These are phyloP conservation scores for Saccharomycopsis babjevae DNA, from an alignment of 805 yeast genomes.

Conservation along the genomic window DNA sequence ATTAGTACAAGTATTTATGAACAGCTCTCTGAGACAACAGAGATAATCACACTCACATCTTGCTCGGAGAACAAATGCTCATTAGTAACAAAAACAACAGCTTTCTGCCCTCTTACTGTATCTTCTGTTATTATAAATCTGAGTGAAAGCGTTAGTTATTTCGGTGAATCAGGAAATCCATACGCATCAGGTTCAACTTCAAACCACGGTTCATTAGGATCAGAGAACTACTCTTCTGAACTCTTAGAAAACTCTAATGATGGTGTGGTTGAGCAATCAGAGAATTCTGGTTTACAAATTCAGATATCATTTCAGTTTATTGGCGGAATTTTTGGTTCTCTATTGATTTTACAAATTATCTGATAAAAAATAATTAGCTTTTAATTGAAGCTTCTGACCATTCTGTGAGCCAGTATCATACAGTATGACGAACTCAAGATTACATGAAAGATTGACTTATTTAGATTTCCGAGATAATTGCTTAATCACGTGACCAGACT, in stretches of 20 bases:
- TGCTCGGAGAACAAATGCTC: background rate
- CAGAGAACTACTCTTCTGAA: background rate
- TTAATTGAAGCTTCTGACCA: too few relatives aligned
- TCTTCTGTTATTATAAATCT: background rate
- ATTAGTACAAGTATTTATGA: background rate
- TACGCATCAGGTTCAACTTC: background rate
- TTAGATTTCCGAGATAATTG: too few relatives aligned
- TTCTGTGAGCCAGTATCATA: too few relatives aligned
- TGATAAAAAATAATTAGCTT: too few relatives aligned
- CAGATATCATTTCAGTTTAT: too few relatives aligned
- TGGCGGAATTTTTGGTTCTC: too few relatives aligned
- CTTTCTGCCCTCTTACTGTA: background rate
- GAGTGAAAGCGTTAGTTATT: background rate
- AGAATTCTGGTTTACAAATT: background rate
- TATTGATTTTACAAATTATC: too few relatives aligned
- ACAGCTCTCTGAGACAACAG: background rate
- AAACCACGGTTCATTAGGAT: background rate
- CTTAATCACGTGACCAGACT: too few relatives aligned
- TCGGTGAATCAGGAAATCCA: background rate
- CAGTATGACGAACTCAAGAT: too few relatives aligned
- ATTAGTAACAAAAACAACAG: background rate
- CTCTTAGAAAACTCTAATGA: background rate
- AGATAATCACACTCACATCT: background rate
- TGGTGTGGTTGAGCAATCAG: background rate
- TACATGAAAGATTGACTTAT: too few relatives aligned